Evolutionary conservation across 352 stramenopile species (phyloP), one percentile per base, ranked within the genome.

Genomic region (Phytophthora citricola): DNA sequence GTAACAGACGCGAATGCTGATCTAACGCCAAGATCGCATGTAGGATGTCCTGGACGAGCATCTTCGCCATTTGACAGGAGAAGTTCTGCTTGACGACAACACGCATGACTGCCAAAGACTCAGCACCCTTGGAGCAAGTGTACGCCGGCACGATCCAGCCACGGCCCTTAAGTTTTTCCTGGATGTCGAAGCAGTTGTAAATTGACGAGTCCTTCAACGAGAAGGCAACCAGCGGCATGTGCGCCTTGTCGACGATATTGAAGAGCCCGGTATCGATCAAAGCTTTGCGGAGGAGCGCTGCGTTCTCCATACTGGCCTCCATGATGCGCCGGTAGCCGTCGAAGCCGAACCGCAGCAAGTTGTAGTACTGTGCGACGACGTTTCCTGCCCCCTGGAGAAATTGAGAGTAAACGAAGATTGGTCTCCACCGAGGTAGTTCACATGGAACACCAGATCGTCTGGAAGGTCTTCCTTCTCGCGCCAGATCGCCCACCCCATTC

Each of bases 321-420:
- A 96, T 90, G 67, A 95, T 97, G 24, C 60, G 65, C 5, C 59
- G 76, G 80, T 95, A 98, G 26, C 38, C 38, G 12, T 43, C 62
- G 17, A 69, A 70, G 7, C 62, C 62, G 32, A 70, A 70, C 1
- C 62, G 54, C 14, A 70, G 32, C 48, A 70, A 14, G 14, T 70
- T 70, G 17, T 65, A 70, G 54, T 70, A 65, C 32, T 70, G 62
- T 4, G 62, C 62, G 7, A 70, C 62, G 2, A 70, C 54, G 34
- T 65, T 70, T 8, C 89, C 92, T 0, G 92, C 92, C 10, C 89
- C 89, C 54, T 92, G 44, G 80, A 95, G 36, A 97, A 97, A 75
- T 97, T 97, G 26, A 97, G 86, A 52, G 89, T 97, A 66, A 97
- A 93, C 36, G 87, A 96, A 14, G 85, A 77, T 58, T 95, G 91